These are phyloP conservation scores for Plasmodium fragile DNA, from an alignment of 169 alveolate species.

Conservation along the genomic window DNA sequence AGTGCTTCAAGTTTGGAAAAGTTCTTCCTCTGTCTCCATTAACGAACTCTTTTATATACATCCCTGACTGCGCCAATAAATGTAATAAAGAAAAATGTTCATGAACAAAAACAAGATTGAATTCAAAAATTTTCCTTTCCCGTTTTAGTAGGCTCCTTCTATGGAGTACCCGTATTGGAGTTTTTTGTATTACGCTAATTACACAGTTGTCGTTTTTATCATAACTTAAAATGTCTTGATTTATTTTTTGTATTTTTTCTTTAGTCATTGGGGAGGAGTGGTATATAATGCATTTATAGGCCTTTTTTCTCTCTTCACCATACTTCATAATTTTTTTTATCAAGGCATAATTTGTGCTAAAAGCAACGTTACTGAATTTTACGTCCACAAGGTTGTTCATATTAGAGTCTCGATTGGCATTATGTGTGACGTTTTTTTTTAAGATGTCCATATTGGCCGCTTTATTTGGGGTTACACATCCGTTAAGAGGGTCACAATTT, in stretches of 20 bases:
- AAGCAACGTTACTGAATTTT: constrained; percentile 60
- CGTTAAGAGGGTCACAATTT: background rate
- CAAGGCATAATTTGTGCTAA: constrained; percentile 64
- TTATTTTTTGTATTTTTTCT: constrained; percentile 53
- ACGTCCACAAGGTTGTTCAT: constrained; percentile 42
- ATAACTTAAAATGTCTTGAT: constrained; percentile 49
- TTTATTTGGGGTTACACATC: background rate
- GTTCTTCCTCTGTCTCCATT: constrained; percentile 94
- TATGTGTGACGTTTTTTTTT: background rate
- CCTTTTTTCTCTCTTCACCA: constrained; percentile 76
- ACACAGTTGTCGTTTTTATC: constrained; percentile 25
- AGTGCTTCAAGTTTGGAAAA: constrained; percentile 87
- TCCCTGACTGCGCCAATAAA: constrained; percentile 91
- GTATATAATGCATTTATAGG: constrained; percentile 72
- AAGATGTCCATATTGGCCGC: background rate
- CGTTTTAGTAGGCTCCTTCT: constrained; percentile 88
- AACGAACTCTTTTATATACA: constrained; percentile 93
- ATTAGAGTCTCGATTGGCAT: background rate
- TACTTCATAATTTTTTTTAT: constrained; percentile 73
- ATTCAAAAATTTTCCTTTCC: constrained; percentile 82
- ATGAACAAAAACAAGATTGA: constrained; percentile 84
- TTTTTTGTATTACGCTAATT: constrained; percentile 84
- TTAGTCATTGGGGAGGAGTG: constrained; percentile 64
- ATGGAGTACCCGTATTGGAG: constrained; percentile 93
- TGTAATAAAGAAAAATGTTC: constrained; percentile 88